phyloP scores from a whole-genome alignment of 768 basidiomycete species.

The Hygrophoropsis aurantiaca region DNA sequence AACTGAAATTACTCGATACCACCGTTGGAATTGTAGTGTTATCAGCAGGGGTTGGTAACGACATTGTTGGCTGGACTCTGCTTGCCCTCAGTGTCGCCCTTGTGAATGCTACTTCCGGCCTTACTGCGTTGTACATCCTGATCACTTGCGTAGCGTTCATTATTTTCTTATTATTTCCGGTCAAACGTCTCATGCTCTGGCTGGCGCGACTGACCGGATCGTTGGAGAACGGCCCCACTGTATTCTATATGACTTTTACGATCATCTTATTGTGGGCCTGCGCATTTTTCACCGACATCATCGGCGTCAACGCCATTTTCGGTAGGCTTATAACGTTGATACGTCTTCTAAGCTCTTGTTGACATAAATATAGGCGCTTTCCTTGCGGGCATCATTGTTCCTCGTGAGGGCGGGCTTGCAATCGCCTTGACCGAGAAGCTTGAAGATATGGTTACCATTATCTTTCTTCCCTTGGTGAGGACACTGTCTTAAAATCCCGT shows the following conservation, averaged over 20 bases:
- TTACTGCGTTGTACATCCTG: slow-evolving; percentile 79
- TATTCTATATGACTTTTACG: slow-evolving; percentile 76
- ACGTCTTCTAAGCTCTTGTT: slow-evolving; percentile 18
- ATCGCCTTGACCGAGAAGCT: slow-evolving; percentile 81
- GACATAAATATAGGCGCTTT: slow-evolving; percentile 62
- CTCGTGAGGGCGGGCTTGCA: slow-evolving; percentile 79
- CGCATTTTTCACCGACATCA: slow-evolving; percentile 85
- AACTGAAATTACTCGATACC: slow-evolving; percentile 78
- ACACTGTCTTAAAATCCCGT: background rate
- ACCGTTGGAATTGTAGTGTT: slow-evolving; percentile 82
- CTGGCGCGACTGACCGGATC: slow-evolving; percentile 66
- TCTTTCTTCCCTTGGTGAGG: slow-evolving; percentile 77
- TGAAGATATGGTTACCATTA: slow-evolving; percentile 80
- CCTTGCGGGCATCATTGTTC: slow-evolving; percentile 78
- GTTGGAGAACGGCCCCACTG: slow-evolving; percentile 72
- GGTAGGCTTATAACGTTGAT: slow-evolving; percentile 31
- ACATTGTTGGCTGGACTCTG: slow-evolving; percentile 78
- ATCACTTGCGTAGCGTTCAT: slow-evolving; percentile 66
- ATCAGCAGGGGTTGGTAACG: slow-evolving; percentile 81
- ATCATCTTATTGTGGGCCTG: slow-evolving; percentile 72
- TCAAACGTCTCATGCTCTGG: slow-evolving; percentile 64
- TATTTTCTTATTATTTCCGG: slow-evolving; percentile 65
- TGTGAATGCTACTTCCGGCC: slow-evolving; percentile 71
- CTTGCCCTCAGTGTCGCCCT: slow-evolving; percentile 83
- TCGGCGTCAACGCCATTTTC: slow-evolving; percentile 74